Evolutionary conservation across 306 rosid genomes (phyloP), one percentile per base, ranked within the genome.

Genomic region (Begonia masoniana): DNA sequence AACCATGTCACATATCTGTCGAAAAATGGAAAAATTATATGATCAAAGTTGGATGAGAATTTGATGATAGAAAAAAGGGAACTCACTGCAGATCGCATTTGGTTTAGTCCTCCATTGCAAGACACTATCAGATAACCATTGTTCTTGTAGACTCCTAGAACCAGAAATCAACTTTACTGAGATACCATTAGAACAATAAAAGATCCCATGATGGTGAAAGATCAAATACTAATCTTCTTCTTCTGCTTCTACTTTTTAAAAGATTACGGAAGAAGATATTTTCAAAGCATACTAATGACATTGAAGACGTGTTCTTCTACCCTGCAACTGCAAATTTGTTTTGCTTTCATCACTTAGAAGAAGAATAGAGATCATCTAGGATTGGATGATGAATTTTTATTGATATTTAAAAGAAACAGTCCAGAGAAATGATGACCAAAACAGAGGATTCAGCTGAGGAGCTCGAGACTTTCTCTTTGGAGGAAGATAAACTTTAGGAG

Each of bases 81-180:
- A 73, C 96, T 83, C 71, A 92, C 99, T 19, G 96, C 99, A 43
- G 94, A 94, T 70, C 99, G 63, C 99, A 92, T 92, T 86, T 92
- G 96, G 62, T 92, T 86, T 52, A 92, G 82, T 60, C 99, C 99
- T 62, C 99, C 99, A 75, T 86, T 92, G 78, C 95, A 86, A 2
- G 96, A 86, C 74, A 92, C 95, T 80, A 83, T 64, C 31, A 92
- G 93, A 71, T 86, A 92, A 9, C 99, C 99, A 76, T 92, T 92
- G 43, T 82, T 92, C 73, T 61, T 79, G 70, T 92, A 84, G 67
- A 77, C 31, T 69, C 99, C 99, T 92, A 76, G 17, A 52, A 63
- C 55, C 41, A 64, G 54, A 49, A 59, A 43, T 43, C n/a, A 43
- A 43, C 13, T 43, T 6, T 43, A 3, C 12, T 43, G 48, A 10